A percentile compares a stretch with the other conserved stretches of the same genome.
Evolutionary conservation across 768 basidiomycete species (phyloP).

Genomic region (Cyclocybe cylindracea): DNA sequence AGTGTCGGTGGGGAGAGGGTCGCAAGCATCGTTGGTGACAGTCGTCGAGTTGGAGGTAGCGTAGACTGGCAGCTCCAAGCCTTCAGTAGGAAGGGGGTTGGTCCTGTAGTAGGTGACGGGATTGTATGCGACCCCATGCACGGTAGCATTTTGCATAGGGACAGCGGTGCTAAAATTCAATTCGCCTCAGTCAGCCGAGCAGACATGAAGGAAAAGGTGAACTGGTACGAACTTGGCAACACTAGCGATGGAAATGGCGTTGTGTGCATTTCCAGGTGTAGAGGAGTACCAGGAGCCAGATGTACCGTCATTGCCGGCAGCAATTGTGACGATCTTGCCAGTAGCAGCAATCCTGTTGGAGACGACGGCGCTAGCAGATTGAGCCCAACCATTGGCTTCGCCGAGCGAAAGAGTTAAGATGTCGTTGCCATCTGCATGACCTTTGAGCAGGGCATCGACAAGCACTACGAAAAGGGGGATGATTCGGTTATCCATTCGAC

Average conservation of each 20-base stretch:
- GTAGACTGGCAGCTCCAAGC: constrained; percentile 48
- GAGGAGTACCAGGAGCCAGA: constrained; percentile 66
- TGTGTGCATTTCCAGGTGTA: constrained; percentile 50
- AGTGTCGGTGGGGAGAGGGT: constrained; percentile 48
- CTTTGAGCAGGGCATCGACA: constrained; percentile 52
- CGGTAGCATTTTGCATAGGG: constrained; percentile 56
- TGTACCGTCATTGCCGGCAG: constrained; percentile 59
- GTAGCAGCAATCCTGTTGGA: constrained; percentile 56
- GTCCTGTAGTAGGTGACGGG: constrained; percentile 57
- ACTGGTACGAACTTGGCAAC: constrained; percentile 45
- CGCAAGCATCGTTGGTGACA: constrained; percentile 57
- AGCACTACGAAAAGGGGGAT: constrained; percentile 23
- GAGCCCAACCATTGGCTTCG: constrained; percentile 64
- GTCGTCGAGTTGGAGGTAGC: constrained; percentile 55
- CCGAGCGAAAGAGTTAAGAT: constrained; percentile 71
- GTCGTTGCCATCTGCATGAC: constrained; percentile 53
- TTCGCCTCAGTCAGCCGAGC: background rate
- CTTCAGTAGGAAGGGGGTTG: constrained; percentile 45
- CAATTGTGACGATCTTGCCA: constrained; percentile 64
- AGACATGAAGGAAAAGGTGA: background rate
- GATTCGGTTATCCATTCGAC: background rate
- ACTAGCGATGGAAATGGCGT: constrained; percentile 59
- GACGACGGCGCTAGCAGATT: constrained; percentile 51
- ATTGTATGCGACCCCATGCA: constrained; percentile 46
- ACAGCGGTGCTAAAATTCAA: constrained; percentile 43